These are phyloP conservation scores for Rhodotorula sphaerocarpa DNA, from an alignment of 768 basidiomycete species.

Conservation along the genomic window DNA sequence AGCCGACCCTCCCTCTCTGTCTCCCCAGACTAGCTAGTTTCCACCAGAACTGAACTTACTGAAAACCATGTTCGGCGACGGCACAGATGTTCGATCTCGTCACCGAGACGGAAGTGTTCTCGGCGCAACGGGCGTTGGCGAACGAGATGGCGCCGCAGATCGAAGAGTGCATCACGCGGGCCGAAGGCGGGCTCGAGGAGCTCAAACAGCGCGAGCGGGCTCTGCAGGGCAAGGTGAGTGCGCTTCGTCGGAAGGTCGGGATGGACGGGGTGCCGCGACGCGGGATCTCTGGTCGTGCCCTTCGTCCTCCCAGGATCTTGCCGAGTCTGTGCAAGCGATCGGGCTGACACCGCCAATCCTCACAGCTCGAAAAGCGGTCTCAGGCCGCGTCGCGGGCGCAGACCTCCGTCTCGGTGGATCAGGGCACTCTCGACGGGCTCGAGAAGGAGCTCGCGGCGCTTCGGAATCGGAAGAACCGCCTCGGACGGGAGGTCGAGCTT, in stretches of 20 bases:
- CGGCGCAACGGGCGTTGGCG: conserved; percentile 8
- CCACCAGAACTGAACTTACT: too few relatives aligned
- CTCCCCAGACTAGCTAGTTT: not conserved
- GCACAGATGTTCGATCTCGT: conserved; percentile 29
- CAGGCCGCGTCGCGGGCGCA: not conserved
- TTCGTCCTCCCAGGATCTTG: too few relatives aligned
- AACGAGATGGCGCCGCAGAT: conserved; percentile 30
- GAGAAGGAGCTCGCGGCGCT: conserved; percentile 9
- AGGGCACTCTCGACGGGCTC: conserved; percentile 1
- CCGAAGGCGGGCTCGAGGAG: conserved; percentile 18
- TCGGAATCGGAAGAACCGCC: not conserved
- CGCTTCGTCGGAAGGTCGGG: not conserved
- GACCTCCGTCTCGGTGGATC: not conserved
- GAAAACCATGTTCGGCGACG: too few relatives aligned
- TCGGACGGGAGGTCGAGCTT: conserved; percentile 5
- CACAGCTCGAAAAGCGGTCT: conserved; percentile 13
- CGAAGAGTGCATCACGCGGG: conserved; percentile 10
- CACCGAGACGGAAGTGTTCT: conserved; percentile 13
- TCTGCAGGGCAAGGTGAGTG: conserved; percentile 10
- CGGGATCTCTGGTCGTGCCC: too few relatives aligned
- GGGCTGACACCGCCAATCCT: too few relatives aligned
- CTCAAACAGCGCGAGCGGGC: conserved; percentile 14
- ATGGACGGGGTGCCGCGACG: too few relatives aligned
- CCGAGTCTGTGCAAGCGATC: too few relatives aligned
- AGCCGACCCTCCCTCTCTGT: not conserved